phyloP scores from a whole-genome alignment of 2,329 filamentous ascomycete genomes.

The Fusarium udum region DNA sequence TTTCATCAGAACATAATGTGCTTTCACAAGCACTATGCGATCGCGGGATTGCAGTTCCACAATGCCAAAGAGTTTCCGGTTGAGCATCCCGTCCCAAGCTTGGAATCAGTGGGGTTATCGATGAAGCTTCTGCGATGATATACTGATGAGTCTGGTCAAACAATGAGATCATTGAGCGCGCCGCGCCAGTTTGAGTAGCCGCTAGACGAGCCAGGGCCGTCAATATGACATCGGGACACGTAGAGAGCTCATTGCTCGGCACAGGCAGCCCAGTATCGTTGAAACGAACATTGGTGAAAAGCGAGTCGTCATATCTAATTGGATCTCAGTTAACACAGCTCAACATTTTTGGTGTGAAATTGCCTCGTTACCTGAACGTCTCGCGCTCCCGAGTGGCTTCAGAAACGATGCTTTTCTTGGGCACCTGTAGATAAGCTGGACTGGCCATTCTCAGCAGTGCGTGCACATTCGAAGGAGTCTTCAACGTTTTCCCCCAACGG shows the following conservation, averaged over 20 bases:
- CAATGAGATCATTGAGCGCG: conserved; percentile 58
- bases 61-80: conserved; percentile 39
- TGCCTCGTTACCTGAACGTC: conserved; percentile 43
- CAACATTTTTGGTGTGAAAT: neutral
- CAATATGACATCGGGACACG: conserved; percentile 50
- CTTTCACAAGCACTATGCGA: conserved; percentile 43
- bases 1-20: conserved; percentile 33
- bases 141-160: conserved; percentile 60
- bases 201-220: conserved; percentile 61
- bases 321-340: neutral
- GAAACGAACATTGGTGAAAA: conserved; percentile 26
- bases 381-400: conserved; percentile 46
- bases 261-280: conserved; percentile 39
- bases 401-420: conserved; percentile 24
- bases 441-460: conserved; percentile 3
- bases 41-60: conserved; percentile 47
- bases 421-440: neutral
- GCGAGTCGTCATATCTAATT: conserved; percentile 17
- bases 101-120: conserved; percentile 49
- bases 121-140: conserved; percentile 62
- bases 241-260: conserved; percentile 40
- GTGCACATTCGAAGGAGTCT: neutral
- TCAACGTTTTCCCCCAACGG: neutral
- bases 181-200: conserved; percentile 52
- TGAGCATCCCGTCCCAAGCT: conserved; percentile 15